These are phyloP conservation scores for Phytophthora quininea DNA, from an alignment of 352 stramenopile genomes.

Conservation along the genomic window DNA sequence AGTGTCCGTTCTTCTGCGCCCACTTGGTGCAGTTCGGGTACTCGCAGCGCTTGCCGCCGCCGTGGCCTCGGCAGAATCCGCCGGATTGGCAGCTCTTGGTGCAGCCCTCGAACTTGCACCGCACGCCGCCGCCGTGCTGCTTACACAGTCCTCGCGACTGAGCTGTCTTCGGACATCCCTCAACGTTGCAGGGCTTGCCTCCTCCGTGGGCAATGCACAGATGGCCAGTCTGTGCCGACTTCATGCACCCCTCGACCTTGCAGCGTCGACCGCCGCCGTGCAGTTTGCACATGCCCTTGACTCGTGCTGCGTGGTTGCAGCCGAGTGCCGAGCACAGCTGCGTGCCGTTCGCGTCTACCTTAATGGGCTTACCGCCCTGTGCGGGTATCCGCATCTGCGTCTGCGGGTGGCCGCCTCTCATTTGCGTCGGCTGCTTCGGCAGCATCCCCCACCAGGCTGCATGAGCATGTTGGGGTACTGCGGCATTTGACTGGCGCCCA, in stretches of 20 bases:
- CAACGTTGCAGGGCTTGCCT: slow-evolving; percentile 84
- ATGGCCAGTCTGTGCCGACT: slow-evolving; percentile 84
- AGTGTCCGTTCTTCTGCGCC: slow-evolving; percentile 88
- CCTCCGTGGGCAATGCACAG: slow-evolving; percentile 87
- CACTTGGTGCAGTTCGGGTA: slow-evolving; percentile 88
- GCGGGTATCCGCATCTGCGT: slow-evolving; percentile 48
- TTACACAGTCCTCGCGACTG: slow-evolving; percentile 87
- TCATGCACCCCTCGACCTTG: slow-evolving; percentile 90
- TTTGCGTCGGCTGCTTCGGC: slow-evolving; percentile 45
- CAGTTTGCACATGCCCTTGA: slow-evolving; percentile 89
- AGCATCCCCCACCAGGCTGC: slow-evolving; percentile 52
- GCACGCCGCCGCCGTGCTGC: slow-evolving; percentile 83
- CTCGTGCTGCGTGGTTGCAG: slow-evolving; percentile 77
- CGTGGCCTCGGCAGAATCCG: slow-evolving; percentile 84
- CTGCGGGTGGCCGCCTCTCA: slow-evolving; percentile 32
- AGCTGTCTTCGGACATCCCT: slow-evolving; percentile 85
- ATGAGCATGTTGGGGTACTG: slow-evolving; percentile 71
- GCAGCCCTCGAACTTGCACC: slow-evolving; percentile 87
- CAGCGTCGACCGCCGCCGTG: slow-evolving; percentile 80
- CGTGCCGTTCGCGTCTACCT: slow-evolving; percentile 50
- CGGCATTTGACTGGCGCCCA: slow-evolving; percentile 39
- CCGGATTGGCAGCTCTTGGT: slow-evolving; percentile 89
- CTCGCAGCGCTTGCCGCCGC: slow-evolving; percentile 85
- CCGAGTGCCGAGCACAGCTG: slow-evolving; percentile 79
- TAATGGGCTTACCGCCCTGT: slow-evolving; percentile 64